Evolutionary conservation across 2,329 filamentous ascomycete species (phyloP), one percentile per base, ranked within the genome.

Genomic region (Cladophialophora bantiana): DNA sequence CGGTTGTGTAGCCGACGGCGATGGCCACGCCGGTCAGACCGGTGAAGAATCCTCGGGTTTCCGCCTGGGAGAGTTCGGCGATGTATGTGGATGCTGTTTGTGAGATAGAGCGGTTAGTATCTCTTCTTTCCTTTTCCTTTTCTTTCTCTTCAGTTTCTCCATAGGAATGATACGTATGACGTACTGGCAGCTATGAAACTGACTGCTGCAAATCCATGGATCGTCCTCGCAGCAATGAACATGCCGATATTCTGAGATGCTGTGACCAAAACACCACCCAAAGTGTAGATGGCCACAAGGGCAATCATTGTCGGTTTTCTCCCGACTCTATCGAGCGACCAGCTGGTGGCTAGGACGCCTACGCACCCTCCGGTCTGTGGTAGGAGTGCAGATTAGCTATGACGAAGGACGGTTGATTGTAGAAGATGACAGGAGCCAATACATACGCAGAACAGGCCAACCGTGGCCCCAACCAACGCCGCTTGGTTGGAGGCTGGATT

Each of bases 401-500:
- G 9, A 13, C 15, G 26, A 42, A 38, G 6, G 15, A 42, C 26
- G 15, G 6, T 59, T 45, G 36, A 31, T 26, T 6, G 35, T 35
- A 35, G 9, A n/a, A 56, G 9, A 35, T 54, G 32, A 12, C 18
- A 36, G 34, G 18, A 52, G n/a, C 10, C 15, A 9, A 32, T 53
- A 54, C 59, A n/a, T 53, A 61, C 59, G 26, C 45, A 53, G 32
- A 61, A 61, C 18, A 61, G 35, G 15, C 59, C 59, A 6, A 61
- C 42, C 35, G 59, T 61, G 32, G 40, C 20, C 4, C 59, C 59
- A 5, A 4, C 15, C 13, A 58, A 38, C 35, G 59, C 59, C 1
- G 59, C 18, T 15, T 50, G 26, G n/a, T 61, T 53, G 31, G 40
- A n/a, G 26, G 32, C 10, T 50, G 40, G 32, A n/a, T 35, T 36